These are phyloP conservation scores for Diaporthe helianthi DNA, from an alignment of 2,329 filamentous ascomycete species.

Conservation along the genomic window DNA sequence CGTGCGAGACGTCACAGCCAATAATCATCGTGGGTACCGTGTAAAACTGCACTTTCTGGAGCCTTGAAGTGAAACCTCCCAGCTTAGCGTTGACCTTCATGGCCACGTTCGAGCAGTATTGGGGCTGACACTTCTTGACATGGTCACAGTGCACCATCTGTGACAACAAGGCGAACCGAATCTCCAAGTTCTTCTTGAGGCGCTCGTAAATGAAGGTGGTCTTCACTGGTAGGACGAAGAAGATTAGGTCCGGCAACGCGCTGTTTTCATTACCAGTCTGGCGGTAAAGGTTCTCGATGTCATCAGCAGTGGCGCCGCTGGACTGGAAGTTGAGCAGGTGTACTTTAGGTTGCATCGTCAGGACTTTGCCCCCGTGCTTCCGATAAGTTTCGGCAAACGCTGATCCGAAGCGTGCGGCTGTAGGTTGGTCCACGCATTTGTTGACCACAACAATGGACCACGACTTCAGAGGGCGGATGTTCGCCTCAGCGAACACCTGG, in stretches of 20 bases:
- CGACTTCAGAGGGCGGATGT: conserved; percentile 65
- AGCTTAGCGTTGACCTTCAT: conserved; percentile 99
- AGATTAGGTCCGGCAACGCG: conserved; percentile 73
- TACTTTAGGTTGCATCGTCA: conserved; percentile 43
- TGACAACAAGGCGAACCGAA: conserved; percentile 80
- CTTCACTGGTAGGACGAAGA: conserved; percentile 78
- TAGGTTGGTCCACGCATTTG: conserved; percentile 59
- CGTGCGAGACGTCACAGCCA: conserved; percentile 90
- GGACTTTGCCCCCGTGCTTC: conserved; percentile 57
- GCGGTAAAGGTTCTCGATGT: conserved; percentile 63
- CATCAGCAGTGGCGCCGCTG: conserved; percentile 54
- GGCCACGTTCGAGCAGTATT: conserved; percentile 91
- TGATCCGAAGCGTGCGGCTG: conserved; percentile 63
- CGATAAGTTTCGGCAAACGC: conserved; percentile 55
- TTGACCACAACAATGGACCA: conserved; percentile 80
- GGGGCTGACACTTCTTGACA: conserved; percentile 72
- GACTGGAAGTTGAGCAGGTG: conserved; percentile 38
- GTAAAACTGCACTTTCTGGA: conserved; percentile 51
- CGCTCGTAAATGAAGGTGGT: conserved; percentile 78
- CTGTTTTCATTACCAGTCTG: conserved; percentile 60
- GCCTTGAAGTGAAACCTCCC: conserved; percentile 75
- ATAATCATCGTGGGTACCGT: conserved; percentile 77
- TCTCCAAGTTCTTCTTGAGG: conserved; percentile 89
- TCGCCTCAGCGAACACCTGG: conserved; percentile 76
- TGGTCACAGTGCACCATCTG: conserved; percentile 80